A percentile compares a stretch with the other conserved stretches of the same genome.
Evolutionary conservation across 208 protist genomes (phyloP).

Genomic region (Borovskyia barvae): DNA sequence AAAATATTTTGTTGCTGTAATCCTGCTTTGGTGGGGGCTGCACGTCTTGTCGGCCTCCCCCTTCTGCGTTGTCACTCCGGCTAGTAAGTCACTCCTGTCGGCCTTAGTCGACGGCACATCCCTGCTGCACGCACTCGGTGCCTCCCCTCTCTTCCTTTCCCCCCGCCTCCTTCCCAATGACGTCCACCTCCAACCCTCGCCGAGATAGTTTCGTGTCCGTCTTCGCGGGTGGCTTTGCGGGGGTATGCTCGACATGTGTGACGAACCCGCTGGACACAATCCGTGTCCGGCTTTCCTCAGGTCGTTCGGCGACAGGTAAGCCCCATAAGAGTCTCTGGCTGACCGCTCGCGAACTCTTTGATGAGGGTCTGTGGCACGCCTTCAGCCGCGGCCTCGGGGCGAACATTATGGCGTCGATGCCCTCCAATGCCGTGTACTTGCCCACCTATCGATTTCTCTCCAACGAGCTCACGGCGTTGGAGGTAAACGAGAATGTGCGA

Average conservation of each 20-base stretch:
- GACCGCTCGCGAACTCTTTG: conserved; percentile 68
- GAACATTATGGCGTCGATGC: conserved; percentile 89
- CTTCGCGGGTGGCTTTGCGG: conserved; percentile 78
- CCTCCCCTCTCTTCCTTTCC: background rate
- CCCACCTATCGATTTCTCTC: conserved; percentile 77
- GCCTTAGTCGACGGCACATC: no score
- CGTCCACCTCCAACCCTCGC: conserved; percentile 10
- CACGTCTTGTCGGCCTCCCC: no score
- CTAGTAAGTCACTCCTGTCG: no score
- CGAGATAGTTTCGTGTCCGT: conserved; percentile 68
- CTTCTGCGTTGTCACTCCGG: no score
- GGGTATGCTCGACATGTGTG: conserved; percentile 84
- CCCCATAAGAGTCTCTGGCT: conserved; percentile 73
- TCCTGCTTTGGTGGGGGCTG: no score
- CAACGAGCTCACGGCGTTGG: conserved; percentile 40
- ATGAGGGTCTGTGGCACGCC: conserved; percentile 63
- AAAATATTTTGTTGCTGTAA: no score
- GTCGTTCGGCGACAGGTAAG: conserved; percentile 70
- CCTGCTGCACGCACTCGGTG: background rate
- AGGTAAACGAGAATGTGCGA: conserved; percentile 48
- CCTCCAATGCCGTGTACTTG: conserved; percentile 88
- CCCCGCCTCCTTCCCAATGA: background rate
- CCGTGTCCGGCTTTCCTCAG: conserved; percentile 76
- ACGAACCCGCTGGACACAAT: conserved; percentile 91
- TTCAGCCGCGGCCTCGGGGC: conserved; percentile 76